A percentile compares a stretch with the other conserved stretches of the same genome.
phyloP scores from a whole-genome alignment of 495 filamentous ascomycete genomes.

The Annulohypoxylon bovei region DNA sequence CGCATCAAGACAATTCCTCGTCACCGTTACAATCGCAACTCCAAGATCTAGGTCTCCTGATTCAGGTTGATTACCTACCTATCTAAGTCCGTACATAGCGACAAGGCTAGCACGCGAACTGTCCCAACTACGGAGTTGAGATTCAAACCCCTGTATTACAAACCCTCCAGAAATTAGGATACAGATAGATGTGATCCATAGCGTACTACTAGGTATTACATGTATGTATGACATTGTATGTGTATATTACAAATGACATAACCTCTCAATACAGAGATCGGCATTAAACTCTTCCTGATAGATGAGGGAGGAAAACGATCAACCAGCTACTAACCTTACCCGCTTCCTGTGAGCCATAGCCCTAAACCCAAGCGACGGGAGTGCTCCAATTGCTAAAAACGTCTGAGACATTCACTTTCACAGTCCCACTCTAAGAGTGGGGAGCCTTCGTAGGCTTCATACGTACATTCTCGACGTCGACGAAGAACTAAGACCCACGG shows the following conservation, averaged over 20 bases:
- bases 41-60: slow-evolving; percentile 27
- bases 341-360: slow-evolving; percentile 11
- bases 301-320: slow-evolving; percentile 19
- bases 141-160: background rate
- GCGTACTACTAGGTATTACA: background rate
- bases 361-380: slow-evolving; percentile 3
- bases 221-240: background rate
- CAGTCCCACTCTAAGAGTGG: slow-evolving; percentile 12
- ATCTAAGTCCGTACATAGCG: background rate
- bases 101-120: slow-evolving; percentile 15
- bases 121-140: slow-evolving; percentile 1
- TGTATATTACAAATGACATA: background rate
- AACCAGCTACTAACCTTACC: slow-evolving; percentile 11
- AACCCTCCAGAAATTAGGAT: background rate
- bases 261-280: background rate
- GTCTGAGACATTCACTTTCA: slow-evolving; percentile 35
- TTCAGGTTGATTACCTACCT: slow-evolving; percentile 8
- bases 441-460: slow-evolving; percentile 5
- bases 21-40: slow-evolving; percentile 18
- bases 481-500: slow-evolving; percentile 20
- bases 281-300: slow-evolving; percentile 19
- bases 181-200: background rate
- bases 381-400: slow-evolving; percentile 9
- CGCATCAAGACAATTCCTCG: slow-evolving; percentile 4
- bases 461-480: slow-evolving; percentile 1